phyloP scores from a whole-genome alignment of 352 stramenopile species.

The Pelagophyceae sp. region DNA sequence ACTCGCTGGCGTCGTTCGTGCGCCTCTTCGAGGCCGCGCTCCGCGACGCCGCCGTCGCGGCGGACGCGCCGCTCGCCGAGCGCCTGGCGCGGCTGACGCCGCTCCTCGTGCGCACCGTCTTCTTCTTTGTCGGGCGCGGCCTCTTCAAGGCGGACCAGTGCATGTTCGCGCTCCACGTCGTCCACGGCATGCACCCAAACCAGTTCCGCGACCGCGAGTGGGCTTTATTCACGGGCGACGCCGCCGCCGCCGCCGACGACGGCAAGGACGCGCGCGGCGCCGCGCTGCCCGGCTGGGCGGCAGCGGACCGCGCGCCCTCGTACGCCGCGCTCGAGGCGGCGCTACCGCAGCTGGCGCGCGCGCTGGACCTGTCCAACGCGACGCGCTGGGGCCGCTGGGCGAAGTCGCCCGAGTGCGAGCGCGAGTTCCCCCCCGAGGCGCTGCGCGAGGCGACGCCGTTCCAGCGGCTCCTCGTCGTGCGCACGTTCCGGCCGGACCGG shows the following conservation, averaged over 20 bases:
- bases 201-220: slow-evolving; percentile 84
- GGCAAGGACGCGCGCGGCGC: not conserved
- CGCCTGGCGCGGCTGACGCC: slow-evolving; percentile 54
- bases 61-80: slow-evolving; percentile 46
- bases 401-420: slow-evolving; percentile 72
- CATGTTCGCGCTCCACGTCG: slow-evolving; percentile 84
- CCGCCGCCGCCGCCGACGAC: not conserved
- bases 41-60: not conserved
- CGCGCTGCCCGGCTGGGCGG: slow-evolving; percentile 46
- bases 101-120: slow-evolving; percentile 63
- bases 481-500: slow-evolving; percentile 74
- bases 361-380: slow-evolving; percentile 48
- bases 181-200: slow-evolving; percentile 78
- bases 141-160: slow-evolving; percentile 83
- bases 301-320: slow-evolving; percentile 66
- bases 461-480: slow-evolving; percentile 80
- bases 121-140: slow-evolving; percentile 78
- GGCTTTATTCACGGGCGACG: slow-evolving; percentile 71
- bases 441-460: slow-evolving; percentile 63
- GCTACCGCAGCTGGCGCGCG: slow-evolving; percentile 34
- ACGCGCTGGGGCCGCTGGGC: slow-evolving; percentile 78
- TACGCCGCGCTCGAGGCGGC: slow-evolving; percentile 56
- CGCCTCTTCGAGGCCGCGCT: slow-evolving; percentile 69
- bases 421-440: slow-evolving; percentile 59
- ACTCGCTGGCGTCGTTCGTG: slow-evolving; percentile 78